Conservation (phyloP, 306 rosid genomes). For the Neltuma alba region DNA sequence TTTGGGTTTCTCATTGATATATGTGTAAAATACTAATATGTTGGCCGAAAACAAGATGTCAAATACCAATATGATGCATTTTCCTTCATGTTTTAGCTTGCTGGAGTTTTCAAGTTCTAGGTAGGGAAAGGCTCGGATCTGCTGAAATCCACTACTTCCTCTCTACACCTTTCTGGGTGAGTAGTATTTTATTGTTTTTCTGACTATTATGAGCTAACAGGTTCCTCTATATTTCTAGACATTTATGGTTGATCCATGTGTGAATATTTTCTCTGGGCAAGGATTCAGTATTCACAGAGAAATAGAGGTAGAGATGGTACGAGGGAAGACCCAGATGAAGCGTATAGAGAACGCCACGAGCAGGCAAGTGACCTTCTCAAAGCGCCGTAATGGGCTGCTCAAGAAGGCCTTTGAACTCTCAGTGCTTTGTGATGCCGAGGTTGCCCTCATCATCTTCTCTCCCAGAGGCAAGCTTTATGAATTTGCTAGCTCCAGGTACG, state of each 20-base stretch:
- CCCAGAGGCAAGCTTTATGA: conserved; percentile 57
- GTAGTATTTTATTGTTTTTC: neutral
- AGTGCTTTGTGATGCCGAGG: conserved; percentile 72
- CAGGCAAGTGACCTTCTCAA: conserved; percentile 87
- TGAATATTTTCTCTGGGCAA: neutral
- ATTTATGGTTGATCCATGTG: neutral
- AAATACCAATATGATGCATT: conserved; percentile 22
- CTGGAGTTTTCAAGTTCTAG: conserved; percentile 26
- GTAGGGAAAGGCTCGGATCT: conserved; percentile 23
- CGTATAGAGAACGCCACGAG: conserved; percentile 92
- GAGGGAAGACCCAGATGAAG: conserved; percentile 91
- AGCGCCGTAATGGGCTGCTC: conserved; percentile 77
- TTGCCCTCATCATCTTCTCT: conserved; percentile 51
- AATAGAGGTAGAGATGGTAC: conserved; percentile 59
- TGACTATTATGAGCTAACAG: neutral
- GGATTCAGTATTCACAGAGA: neutral
- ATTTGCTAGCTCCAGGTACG: conserved; percentile 49
- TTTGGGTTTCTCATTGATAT: neutral
- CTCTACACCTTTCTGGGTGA: neutral
- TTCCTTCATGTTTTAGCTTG: conserved; percentile 15
- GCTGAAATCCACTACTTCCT: neutral
- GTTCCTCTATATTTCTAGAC: neutral
- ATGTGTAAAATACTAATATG: neutral
- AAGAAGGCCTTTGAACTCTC: conserved; percentile 95
- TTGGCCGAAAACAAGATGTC: no score